A percentile compares a stretch with the other conserved stretches of the same genome.
These are phyloP conservation scores for Schizosaccharomyces osmophilus DNA, from an alignment of 805 yeast species.

Conservation along the genomic window DNA sequence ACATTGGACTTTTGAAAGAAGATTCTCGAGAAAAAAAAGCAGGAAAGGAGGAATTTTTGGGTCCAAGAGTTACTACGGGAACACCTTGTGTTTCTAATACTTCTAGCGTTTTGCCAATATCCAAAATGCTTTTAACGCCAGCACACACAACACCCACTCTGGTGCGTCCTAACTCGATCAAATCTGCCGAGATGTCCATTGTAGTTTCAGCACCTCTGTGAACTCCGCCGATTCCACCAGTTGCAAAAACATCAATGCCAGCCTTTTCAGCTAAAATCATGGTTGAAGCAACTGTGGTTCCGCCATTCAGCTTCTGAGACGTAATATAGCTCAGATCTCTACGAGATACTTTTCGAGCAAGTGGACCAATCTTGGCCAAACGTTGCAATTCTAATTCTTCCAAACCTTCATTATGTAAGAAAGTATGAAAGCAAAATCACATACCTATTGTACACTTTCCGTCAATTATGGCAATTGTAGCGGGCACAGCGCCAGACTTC, in stretches of 20 bases:
- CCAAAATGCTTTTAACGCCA: constrained; percentile 72
- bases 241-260: constrained; percentile 66
- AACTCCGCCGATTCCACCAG: constrained; percentile 87
- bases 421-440: too few species aligned
- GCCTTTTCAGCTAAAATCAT: constrained; percentile 57
- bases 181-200: constrained; percentile 19
- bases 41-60: constrained; percentile 33
- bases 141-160: constrained; percentile 80
- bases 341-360: constrained; percentile 38
- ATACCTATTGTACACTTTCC: constrained; percentile 58
- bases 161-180: constrained; percentile 61
- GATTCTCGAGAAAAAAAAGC: constrained; percentile 65
- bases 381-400: constrained; percentile 21
- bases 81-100: constrained; percentile 81
- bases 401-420: not conserved
- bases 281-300: constrained; percentile 75
- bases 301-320: constrained; percentile 25
- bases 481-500: constrained; percentile 47
- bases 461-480: constrained; percentile 53
- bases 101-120: constrained; percentile 58
- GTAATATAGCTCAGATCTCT: constrained; percentile 31
- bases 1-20: constrained; percentile 46
- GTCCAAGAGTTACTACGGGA: constrained; percentile 46
- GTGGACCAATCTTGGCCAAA: constrained; percentile 3
- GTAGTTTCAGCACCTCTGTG: constrained; percentile 47